phyloP scores from a whole-genome alignment of 2,329 filamentous ascomycete genomes.

The Ustulina deusta region DNA sequence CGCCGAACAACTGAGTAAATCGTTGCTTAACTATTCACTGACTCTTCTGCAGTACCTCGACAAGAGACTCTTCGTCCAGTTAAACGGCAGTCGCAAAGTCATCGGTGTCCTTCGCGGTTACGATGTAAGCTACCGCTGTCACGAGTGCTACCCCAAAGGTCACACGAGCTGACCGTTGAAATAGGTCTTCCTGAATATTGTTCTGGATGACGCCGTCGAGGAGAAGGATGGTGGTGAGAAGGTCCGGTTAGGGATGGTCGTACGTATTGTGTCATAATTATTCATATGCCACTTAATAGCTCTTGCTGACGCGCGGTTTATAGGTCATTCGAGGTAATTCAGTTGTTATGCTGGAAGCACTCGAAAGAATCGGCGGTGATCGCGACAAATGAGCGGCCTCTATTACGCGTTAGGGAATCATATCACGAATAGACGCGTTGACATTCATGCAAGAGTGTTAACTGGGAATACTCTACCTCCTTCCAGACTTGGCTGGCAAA shows the following conservation, averaged over 20 bases:
- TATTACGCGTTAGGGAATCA: constrained; percentile 22
- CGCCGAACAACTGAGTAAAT: constrained; percentile 15
- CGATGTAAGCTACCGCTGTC: constrained; percentile 73
- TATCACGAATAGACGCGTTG: constrained; percentile 34
- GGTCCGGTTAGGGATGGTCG: constrained; percentile 90
- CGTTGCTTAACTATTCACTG: constrained; percentile 31
- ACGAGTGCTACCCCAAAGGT: background rate
- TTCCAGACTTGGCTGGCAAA: constrained; percentile 29
- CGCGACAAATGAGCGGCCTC: constrained; percentile 51
- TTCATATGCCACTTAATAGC: background rate
- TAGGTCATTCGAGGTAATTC: constrained; percentile 97
- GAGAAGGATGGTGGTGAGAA: constrained; percentile 94
- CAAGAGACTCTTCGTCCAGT: constrained; percentile 96
- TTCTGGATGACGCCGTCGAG: constrained; percentile 95
- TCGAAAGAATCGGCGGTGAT: constrained; percentile 75
- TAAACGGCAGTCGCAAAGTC: constrained; percentile 98
- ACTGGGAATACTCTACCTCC: constrained; percentile 21
- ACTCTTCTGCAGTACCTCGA: constrained; percentile 83
- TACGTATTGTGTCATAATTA: constrained; percentile 60
- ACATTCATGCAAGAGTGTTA: constrained; percentile 38
- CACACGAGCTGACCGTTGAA: constrained; percentile 39
- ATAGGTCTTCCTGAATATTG: constrained; percentile 97
- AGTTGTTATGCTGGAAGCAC: constrained; percentile 94
- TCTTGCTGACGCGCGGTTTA: constrained; percentile 44
- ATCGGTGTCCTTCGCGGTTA: constrained; percentile 94